Evolutionary conservation across 2,329 filamentous ascomycete genomes (phyloP), one percentile per base, ranked within the genome.

Genomic region (Aspergillus udagawae): DNA sequence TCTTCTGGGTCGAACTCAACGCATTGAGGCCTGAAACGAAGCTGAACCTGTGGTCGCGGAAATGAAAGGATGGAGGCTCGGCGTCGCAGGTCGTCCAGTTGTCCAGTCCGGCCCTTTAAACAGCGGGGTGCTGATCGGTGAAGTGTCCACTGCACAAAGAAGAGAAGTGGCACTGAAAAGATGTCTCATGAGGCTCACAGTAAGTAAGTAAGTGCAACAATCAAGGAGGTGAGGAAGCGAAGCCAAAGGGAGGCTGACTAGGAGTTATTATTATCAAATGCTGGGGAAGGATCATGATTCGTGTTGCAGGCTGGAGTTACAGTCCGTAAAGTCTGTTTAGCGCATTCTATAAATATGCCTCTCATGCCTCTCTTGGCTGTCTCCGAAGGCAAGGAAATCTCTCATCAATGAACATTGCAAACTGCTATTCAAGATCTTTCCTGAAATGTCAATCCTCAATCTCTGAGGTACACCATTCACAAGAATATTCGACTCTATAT

Each of bases 11-110:
- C 8, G 7, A 44, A 21, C n/a, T 44, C 7, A 44, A 9, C 4
- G 17, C 8, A 42, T 32, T n/a, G 41, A 42, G 20, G n/a, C 8
- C 20, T n/a, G 20, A 42, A 21, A 42, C 17, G 41, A 42, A 44
- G 41, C 17, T 10, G 41, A 44, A 44, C 28, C 25, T 51, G 51
- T 21, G 49, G 41, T 27, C 23, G 23, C 8, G 51, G 55, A 55
- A 62, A 62, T 60, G 51, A 60, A 60, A 57, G 53, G 55, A 54
- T 48, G 28, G 50, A 23, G 55, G 44, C 52, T 56, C 48, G 21
- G 55, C 51, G 58, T 56, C 54, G 49, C 59, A 59, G 54, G 41
- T 38, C 41, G 41, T 35, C 53, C n/a, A 21, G 17, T 38, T 17
- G 52, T 32, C 29, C 29, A 32, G 29, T 32, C 10, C 10, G 10